phyloP scores from a whole-genome alignment of 768 basidiomycete species.

The Auricularia sp. region DNA sequence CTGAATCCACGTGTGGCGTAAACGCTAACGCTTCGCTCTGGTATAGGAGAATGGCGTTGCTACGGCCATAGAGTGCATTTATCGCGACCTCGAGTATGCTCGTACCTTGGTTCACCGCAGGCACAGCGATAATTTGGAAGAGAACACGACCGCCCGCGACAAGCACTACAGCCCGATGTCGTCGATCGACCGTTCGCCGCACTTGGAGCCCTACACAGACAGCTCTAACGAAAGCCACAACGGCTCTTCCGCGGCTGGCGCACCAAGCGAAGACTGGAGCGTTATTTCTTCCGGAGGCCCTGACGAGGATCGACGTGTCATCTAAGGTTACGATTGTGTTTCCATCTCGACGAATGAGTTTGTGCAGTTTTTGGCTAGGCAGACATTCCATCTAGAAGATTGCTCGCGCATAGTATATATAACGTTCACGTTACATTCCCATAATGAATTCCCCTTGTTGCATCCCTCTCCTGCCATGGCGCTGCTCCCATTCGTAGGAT shows the following conservation, averaged over 20 bases:
- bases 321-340: background rate
- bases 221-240: conserved; percentile 45
- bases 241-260: conserved; percentile 35
- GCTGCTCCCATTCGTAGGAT: background rate
- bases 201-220: conserved; percentile 14
- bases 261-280: conserved; percentile 78
- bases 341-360: background rate
- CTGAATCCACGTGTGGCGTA: background rate
- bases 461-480: background rate
- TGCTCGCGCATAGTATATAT: background rate
- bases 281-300: conserved; percentile 44
- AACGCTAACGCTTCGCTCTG: background rate
- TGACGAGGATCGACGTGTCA: conserved; percentile 3
- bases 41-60: conserved; percentile 86
- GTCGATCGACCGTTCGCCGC: conserved; percentile 10
- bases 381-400: background rate
- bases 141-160: conserved; percentile 28
- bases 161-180: conserved; percentile 2
- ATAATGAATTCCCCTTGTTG: background rate
- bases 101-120: conserved; percentile 68
- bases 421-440: background rate
- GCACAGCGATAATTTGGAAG: conserved; percentile 20
- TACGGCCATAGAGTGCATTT: conserved; percentile 89
- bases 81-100: conserved; percentile 93
- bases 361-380: background rate